A percentile compares a stretch with the other conserved stretches of the same genome.
Conservation (phyloP, 352 stramenopile genomes). For the Bremia lactucae region DNA sequence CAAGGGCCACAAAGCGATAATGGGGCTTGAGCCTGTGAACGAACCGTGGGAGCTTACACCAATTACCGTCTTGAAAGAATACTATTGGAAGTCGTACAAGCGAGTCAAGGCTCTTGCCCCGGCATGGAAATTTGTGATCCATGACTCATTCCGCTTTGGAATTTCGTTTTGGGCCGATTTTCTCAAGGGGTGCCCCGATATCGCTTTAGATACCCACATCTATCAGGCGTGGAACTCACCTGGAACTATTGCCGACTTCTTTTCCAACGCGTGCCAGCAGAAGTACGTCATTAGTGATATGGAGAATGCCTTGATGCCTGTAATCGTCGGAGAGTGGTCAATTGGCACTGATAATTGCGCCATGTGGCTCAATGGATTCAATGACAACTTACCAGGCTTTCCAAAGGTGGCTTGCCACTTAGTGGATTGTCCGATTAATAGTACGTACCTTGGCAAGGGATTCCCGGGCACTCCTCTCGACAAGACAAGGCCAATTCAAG, state of each 20-base stretch:
- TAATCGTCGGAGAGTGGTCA: conserved; percentile 94
- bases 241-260: conserved; percentile 74
- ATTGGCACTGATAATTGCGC: conserved; percentile 81
- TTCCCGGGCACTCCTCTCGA: conserved; percentile 89
- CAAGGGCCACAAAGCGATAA: conserved; percentile 78
- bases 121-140: conserved; percentile 93
- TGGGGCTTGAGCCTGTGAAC: conserved; percentile 92
- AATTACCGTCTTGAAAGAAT: conserved; percentile 87
- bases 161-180: conserved; percentile 59
- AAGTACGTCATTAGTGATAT: conserved; percentile 85
- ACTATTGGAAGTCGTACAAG: conserved; percentile 96
- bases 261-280: conserved; percentile 87
- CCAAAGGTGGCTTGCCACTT: conserved; percentile 84
- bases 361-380: conserved; percentile 84
- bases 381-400: conserved; percentile 88
- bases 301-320: conserved; percentile 89
- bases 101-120: conserved; percentile 87
- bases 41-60: conserved; percentile 93
- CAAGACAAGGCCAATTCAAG: conserved; percentile 82
- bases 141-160: conserved; percentile 93
- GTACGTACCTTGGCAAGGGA: conserved; percentile 84
- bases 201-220: conserved; percentile 93
- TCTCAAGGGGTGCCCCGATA: conserved; percentile 84
- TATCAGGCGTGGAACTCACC: conserved; percentile 88
- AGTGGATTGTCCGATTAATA: conserved; percentile 69